phyloP scores from a whole-genome alignment of 1,284 basidiomycete species.

The Irpex rosettiformis region DNA sequence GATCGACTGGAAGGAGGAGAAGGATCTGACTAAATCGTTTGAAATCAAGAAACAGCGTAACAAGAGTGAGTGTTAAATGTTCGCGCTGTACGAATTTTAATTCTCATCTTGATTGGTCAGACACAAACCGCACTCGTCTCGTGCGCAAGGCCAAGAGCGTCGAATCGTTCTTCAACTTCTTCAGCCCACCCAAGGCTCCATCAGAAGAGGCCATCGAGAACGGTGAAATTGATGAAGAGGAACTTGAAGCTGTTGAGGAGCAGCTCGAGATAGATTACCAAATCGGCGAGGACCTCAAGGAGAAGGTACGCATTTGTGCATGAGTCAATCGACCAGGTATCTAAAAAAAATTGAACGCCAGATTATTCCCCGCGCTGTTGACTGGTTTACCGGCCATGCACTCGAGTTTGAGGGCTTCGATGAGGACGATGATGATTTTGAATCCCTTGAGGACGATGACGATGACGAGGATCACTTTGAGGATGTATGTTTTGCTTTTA shows the following conservation, averaged over 20 bases:
- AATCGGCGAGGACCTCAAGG: constrained; percentile 98
- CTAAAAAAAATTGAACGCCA: constrained; percentile 27
- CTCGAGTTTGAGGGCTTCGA: constrained; percentile 83
- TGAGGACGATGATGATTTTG: constrained; percentile 63
- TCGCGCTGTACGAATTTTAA: constrained; percentile 5
- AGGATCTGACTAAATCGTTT: constrained; percentile 95
- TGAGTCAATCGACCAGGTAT: neutral
- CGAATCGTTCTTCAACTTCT: constrained; percentile 98
- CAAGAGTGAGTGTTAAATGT: constrained; percentile 66
- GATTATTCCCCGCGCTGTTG: constrained; percentile 93
- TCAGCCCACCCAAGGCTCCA: constrained; percentile 81
- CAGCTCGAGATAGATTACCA: constrained; percentile 97
- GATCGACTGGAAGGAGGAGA: constrained; percentile 98
- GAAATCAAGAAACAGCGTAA: constrained; percentile 99
- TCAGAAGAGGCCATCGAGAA: constrained; percentile 66
- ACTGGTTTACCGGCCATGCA: constrained; percentile 96
- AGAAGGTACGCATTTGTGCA: constrained; percentile 58
- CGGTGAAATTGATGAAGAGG: constrained; percentile 82
- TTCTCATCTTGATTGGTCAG: constrained; percentile 42
- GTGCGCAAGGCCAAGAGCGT: constrained; percentile 86
- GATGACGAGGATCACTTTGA: constrained; percentile 50
- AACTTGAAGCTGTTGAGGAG: constrained; percentile 87
- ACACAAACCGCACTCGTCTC: constrained; percentile 90
- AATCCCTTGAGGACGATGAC: constrained; percentile 54
- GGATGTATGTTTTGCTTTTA: constrained; percentile 35